Evolutionary conservation across 495 filamentous ascomycete genomes (phyloP), one percentile per base, ranked within the genome.

Genomic region (Penicillium atrosanguineum): DNA sequence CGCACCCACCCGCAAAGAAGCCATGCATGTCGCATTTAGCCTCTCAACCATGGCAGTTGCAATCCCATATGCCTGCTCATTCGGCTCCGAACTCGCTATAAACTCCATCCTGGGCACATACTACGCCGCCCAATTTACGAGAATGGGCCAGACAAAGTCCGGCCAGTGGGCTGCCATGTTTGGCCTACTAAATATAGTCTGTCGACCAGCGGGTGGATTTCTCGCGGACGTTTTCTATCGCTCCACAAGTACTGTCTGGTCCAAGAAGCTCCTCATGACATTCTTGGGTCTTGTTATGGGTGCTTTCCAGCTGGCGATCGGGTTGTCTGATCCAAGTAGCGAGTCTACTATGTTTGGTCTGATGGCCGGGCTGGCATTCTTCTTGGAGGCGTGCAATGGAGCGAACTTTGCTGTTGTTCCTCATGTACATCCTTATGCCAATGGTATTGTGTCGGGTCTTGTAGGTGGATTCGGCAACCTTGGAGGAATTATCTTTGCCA

Each of bases 151-250:
- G 67, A 92, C 89, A 8, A 69, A 77, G 21, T 83, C 87, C 7
- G 83, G 88, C 3, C 79, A 82, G 58, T 95, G 87, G 85, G 88
- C 90, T 0, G 89, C 91, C 49, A 93, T 95, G 85, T 96, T 95
- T 64, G 91, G 91, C 9, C 85, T 96, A 45, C 73, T 96, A 25
- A 95, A 96, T 69, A 73, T 93, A 31, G 68, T 87, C 49, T 88
- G 81, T 49, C 81, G 91, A 1, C 91, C 91, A 0, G 60, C 83
- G 0, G 91, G 91, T 41, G 91, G 91, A 1, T 77, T 89, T 15
- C 53, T 90, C 12, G 78, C 82, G 3, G 91, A 96, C 56, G 21
- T 86, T n/a, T 62, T 92, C 2, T 95, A 92, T 75, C 74, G 71
- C 18, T 61, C 61, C 20, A 83, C 79, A 1, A 77, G 80, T 3